These are phyloP conservation scores for Metschnikowia drakensbergensis DNA, from an alignment of 805 yeast species.

Conservation along the genomic window DNA sequence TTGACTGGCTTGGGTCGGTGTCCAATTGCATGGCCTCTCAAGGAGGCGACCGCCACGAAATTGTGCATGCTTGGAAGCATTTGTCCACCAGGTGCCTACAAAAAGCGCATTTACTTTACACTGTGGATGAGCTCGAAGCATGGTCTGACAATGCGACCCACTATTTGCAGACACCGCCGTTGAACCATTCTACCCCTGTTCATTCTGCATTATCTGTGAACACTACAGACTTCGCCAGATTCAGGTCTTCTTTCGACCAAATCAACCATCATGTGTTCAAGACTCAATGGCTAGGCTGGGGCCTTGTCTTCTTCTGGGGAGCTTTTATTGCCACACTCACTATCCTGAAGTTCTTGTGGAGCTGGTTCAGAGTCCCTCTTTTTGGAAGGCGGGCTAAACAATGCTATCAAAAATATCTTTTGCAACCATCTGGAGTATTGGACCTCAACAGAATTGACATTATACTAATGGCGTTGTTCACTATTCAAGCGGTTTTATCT, in stretches of 20 bases:
- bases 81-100: conserved; percentile 14
- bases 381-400: conserved; percentile 8
- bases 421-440: conserved; percentile 5
- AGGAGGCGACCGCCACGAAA: conserved; percentile 6
- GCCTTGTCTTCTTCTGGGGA: conserved; percentile 18
- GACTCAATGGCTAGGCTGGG: conserved; percentile 21
- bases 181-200: conserved; percentile 7
- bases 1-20: conserved; percentile 20
- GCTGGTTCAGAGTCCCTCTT: conserved; percentile 10
- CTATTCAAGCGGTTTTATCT: conserved; percentile 12
- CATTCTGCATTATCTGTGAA: conserved; percentile 14
- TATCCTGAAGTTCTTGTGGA: conserved; percentile 12
- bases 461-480: conserved; percentile 9
- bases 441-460: conserved; percentile 12
- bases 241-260: conserved; percentile 14
- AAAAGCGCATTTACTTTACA: conserved; percentile 12
- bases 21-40: conserved; percentile 17
- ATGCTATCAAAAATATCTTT: conserved; percentile 11
- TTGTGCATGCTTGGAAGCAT: conserved; percentile 16
- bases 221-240: conserved; percentile 9
- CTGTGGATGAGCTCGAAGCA: conserved; percentile 9
- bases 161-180: conserved; percentile 13
- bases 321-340: conserved; percentile 11
- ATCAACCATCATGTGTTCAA: conserved; percentile 20
- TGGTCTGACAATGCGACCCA: conserved; percentile 15